Evolutionary conservation across 306 rosid species (phyloP).

Genomic region (Hippophae rhamnoides): DNA sequence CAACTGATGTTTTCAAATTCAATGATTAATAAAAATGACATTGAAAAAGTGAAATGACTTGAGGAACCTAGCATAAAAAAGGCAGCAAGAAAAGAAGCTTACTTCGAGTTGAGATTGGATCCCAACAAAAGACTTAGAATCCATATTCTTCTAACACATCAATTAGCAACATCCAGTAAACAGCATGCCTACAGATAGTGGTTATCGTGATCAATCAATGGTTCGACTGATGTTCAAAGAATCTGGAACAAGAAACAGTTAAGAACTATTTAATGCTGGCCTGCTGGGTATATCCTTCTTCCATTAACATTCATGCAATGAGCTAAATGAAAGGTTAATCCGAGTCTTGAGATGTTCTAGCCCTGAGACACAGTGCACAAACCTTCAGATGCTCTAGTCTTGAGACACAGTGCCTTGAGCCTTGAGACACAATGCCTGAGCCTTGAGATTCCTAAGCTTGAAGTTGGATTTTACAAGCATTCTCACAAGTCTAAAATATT

Average conservation of each 20-base stretch:
- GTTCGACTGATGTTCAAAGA: conserved; percentile 1
- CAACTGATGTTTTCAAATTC: background rate
- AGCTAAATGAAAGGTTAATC: background rate
- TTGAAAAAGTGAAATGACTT: background rate
- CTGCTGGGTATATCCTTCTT: conserved; percentile 1
- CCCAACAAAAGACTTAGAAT: conserved; percentile 13
- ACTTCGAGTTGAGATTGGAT: conserved; percentile 24
- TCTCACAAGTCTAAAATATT: too few species aligned
- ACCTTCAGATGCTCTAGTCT: too few species aligned
- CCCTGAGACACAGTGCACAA: too few species aligned
- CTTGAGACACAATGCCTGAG: too few species aligned
- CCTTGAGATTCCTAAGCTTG: too few species aligned
- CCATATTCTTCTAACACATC: conserved; percentile 12
- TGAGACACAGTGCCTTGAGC: too few species aligned
- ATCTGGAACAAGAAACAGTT: conserved; percentile 11
- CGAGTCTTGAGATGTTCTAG: too few species aligned
- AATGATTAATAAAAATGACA: background rate
- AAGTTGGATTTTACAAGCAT: too few species aligned
- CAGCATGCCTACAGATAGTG: conserved; percentile 6
- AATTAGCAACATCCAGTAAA: conserved; percentile 9
- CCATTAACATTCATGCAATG: background rate
- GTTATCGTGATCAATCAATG: conserved; percentile 2
- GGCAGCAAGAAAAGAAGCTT: conserved; percentile 7
- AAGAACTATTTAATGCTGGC: conserved; percentile 1
- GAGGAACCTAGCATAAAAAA: background rate